phyloP scores from a whole-genome alignment of 306 rosid species.

The Potentilla sterilis region DNA sequence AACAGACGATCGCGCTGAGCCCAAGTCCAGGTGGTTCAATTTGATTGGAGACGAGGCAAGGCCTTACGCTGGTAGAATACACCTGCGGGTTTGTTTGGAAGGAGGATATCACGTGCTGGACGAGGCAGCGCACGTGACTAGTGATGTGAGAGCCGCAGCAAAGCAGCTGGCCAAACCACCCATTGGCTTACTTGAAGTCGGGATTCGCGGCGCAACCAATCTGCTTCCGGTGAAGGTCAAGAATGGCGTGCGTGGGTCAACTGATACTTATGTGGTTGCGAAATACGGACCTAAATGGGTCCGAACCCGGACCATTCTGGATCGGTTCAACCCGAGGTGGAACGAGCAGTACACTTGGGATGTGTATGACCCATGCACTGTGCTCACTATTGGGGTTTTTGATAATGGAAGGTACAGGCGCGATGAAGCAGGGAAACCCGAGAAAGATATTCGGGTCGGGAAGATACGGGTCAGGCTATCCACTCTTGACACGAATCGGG shows the following conservation, averaged over 20 bases:
- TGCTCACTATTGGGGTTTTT: slow-evolving; percentile 69
- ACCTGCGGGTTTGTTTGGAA: slow-evolving; percentile 67
- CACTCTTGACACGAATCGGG: slow-evolving; percentile 64
- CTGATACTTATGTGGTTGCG: slow-evolving; percentile 75
- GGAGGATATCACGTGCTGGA: slow-evolving; percentile 94
- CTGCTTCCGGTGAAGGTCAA: slow-evolving; percentile 75
- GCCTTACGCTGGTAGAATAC: slow-evolving; percentile 63
- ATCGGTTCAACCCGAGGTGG: slow-evolving; percentile 82
- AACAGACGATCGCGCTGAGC: slow-evolving; percentile 48
- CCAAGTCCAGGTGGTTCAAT: slow-evolving; percentile 82
- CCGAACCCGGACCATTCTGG: slow-evolving; percentile 72
- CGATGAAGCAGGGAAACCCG: slow-evolving; percentile 47
- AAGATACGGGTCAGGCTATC: slow-evolving; percentile 71
- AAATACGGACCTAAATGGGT: slow-evolving; percentile 90
- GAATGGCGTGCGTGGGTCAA: slow-evolving; percentile 68
- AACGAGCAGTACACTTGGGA: slow-evolving; percentile 94
- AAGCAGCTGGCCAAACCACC: slow-evolving; percentile 64
- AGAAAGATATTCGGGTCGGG: slow-evolving; percentile 60
- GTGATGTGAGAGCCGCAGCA: slow-evolving; percentile 69
- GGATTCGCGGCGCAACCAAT: slow-evolving; percentile 74
- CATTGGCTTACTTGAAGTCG: slow-evolving; percentile 74
- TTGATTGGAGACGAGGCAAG: slow-evolving; percentile 42
- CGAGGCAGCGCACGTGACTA: slow-evolving; percentile 82
- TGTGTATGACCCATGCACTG: slow-evolving; percentile 79
- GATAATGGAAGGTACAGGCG: slow-evolving; percentile 65